These are phyloP conservation scores for Phyllosticta ampelicida DNA, from an alignment of 2,329 filamentous ascomycete genomes.

Conservation along the genomic window DNA sequence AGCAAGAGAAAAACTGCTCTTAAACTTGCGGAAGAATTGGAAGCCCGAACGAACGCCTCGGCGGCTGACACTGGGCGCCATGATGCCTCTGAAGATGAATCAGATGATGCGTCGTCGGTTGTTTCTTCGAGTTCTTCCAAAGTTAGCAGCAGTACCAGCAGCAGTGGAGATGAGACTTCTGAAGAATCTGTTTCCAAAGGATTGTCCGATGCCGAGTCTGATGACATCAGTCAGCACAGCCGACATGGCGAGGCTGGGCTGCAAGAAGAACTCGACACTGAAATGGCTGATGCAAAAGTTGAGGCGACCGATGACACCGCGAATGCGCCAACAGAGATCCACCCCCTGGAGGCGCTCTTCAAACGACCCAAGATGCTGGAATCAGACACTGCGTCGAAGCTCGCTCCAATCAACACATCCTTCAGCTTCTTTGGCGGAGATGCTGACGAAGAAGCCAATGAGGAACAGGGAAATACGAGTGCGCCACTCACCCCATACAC, in stretches of 20 bases:
- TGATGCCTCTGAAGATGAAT: neutral
- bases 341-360: constrained; percentile 87
- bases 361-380: constrained; percentile 49
- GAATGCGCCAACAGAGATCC: constrained; percentile 40
- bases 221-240: constrained; percentile 12
- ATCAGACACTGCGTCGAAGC: constrained; percentile 29
- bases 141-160: constrained; percentile 16
- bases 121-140: constrained; percentile 26
- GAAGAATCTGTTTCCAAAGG: neutral
- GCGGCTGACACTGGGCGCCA: constrained; percentile 2
- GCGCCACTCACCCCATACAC: constrained; percentile 73
- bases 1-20: constrained; percentile 11
- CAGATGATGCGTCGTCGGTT: constrained; percentile 21
- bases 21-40: constrained; percentile 1
- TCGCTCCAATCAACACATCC: constrained; percentile 39
- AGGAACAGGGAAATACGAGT: constrained; percentile 22
- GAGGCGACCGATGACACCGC: neutral
- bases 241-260: constrained; percentile 13
- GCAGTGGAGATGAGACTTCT: neutral
- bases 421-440: constrained; percentile 67
- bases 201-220: constrained; percentile 16
- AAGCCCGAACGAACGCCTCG: neutral
- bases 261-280: constrained; percentile 11
- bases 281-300: constrained; percentile 6
- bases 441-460: constrained; percentile 27